Percentiles rank a stretch among this genome's conserved stretches.
Evolutionary conservation across 2,329 filamentous ascomycete genomes (phyloP).

Genomic region (Hypoxylon sp.): DNA sequence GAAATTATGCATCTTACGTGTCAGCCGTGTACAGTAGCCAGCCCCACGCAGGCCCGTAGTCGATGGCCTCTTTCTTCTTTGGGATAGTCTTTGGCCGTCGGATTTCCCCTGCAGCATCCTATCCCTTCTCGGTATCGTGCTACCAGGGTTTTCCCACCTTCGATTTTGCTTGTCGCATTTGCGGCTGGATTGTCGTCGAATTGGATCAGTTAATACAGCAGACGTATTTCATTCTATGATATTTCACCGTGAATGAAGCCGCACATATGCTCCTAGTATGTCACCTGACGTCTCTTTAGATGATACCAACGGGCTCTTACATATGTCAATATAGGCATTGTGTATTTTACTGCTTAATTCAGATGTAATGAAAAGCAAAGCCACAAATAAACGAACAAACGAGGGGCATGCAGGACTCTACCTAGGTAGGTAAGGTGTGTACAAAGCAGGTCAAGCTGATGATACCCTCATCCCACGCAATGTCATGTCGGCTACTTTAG

Average conservation of each 20-base stretch:
- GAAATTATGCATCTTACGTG: conserved; percentile 46
- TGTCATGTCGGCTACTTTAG: conserved; percentile 24
- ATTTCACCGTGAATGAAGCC: not conserved
- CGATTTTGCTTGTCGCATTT: conserved; percentile 32
- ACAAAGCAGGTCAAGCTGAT: conserved; percentile 29
- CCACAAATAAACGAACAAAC: conserved; percentile 7
- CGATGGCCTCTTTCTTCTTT: conserved; percentile 42
- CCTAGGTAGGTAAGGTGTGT: conserved; percentile 1
- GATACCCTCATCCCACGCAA: conserved; percentile 20
- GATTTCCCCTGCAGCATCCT: conserved; percentile 34
- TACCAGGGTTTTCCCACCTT: conserved; percentile 23
- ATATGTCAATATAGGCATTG: not conserved
- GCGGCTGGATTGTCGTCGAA: conserved; percentile 32
- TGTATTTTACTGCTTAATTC: not conserved
- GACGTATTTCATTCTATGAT: not conserved
- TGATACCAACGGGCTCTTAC: not conserved
- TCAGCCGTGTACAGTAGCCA: conserved; percentile 30
- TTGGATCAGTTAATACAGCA: conserved; percentile 29
- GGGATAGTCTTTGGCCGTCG: conserved; percentile 34
- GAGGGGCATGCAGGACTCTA: conserved; percentile 10
- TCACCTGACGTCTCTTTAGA: not conserved
- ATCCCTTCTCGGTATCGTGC: conserved; percentile 36
- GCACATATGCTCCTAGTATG: not conserved
- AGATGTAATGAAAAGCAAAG: not conserved
- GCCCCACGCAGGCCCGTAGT: conserved; percentile 1